Conservation (phyloP, 1,284 basidiomycete genomes). For the Ganoderma sp. region DNA sequence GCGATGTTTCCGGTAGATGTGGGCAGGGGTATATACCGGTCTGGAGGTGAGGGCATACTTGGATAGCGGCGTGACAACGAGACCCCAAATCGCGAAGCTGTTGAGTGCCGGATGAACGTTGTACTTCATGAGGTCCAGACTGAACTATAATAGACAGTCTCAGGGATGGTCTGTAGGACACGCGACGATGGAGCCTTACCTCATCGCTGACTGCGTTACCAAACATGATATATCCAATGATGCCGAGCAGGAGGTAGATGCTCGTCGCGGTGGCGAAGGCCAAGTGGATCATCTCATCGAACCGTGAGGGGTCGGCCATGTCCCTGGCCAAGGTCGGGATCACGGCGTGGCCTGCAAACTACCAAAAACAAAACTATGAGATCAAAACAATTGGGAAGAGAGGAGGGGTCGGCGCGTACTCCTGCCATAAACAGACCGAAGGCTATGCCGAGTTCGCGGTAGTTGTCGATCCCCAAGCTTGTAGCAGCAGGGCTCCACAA, state of each 20-base stretch:
- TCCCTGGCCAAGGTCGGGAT: slow-evolving; percentile 90
- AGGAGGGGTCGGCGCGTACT: slow-evolving; percentile 49
- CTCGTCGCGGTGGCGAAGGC: slow-evolving; percentile 85
- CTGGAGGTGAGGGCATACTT: slow-evolving; percentile 89
- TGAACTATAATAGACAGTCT: slow-evolving; percentile 64
- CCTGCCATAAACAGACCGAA: slow-evolving; percentile 97
- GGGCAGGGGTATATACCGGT: slow-evolving; percentile 63
- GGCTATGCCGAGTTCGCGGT: slow-evolving; percentile 71
- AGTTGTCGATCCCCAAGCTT: slow-evolving; percentile 60
- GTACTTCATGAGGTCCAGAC: slow-evolving; percentile 80
- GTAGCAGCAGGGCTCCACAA: slow-evolving; percentile 80
- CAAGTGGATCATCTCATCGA: slow-evolving; percentile 83
- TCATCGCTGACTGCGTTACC: slow-evolving; percentile 84
- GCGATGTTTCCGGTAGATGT: neutral
- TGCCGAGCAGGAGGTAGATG: slow-evolving; percentile 83
- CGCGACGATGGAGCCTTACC: slow-evolving; percentile 48
- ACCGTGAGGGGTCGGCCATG: slow-evolving; percentile 85
- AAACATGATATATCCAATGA: slow-evolving; percentile 92
- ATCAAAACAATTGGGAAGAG: no score
- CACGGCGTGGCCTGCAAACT: slow-evolving; percentile 94
- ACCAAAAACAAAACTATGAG: neutral
- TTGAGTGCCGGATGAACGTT: slow-evolving; percentile 80
- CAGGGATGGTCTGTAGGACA: neutral
- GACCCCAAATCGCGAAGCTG: slow-evolving; percentile 83
- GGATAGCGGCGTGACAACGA: slow-evolving; percentile 87